Percentiles rank a stretch among this genome's conserved stretches.
Conservation (phyloP, 257 asterid species). For the Agastache rugosa region DNA sequence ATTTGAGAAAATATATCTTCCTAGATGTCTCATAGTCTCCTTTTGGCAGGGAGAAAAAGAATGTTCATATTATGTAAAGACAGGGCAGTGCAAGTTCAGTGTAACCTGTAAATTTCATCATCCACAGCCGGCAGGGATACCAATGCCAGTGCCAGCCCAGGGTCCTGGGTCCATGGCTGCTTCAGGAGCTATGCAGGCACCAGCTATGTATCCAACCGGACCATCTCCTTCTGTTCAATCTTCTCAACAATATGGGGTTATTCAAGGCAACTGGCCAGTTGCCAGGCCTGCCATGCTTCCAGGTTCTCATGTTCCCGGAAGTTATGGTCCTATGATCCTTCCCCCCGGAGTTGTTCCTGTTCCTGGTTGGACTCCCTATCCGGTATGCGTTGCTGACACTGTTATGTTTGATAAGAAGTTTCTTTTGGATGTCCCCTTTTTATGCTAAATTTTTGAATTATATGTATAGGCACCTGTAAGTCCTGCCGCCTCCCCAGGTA, state of each 20-base stretch:
- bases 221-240: conserved; percentile 74
- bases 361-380: conserved; percentile 88
- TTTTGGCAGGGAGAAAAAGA: conserved; percentile 91
- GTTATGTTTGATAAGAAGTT: conserved; percentile 26
- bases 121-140: conserved; percentile 85
- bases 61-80: conserved; percentile 81
- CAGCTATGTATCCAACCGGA: conserved; percentile 60
- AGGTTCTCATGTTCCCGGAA: conserved; percentile 74
- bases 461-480: conserved; percentile 61
- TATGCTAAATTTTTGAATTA: conserved; percentile 32
- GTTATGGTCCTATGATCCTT: conserved; percentile 75
- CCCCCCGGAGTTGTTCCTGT: conserved; percentile 82
- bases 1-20: conserved; percentile 26
- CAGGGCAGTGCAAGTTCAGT: conserved; percentile 95
- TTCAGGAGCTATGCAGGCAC: conserved; percentile 59
- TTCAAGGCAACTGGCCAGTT: conserved; percentile 88
- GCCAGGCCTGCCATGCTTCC: conserved; percentile 76
- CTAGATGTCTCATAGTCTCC: conserved; percentile 36
- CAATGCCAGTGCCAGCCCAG: conserved; percentile 52
- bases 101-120: conserved; percentile 94
- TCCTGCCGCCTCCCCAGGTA: conserved; percentile 62
- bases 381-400: conserved; percentile 50
- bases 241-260: conserved; percentile 81
- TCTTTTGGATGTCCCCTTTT: conserved; percentile 9
- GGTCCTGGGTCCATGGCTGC: conserved; percentile 61